Base-by-base conservation (phyloP, 2,329 filamentous ascomycete genomes). In the Aurifilum marmelostoma region DNA sequence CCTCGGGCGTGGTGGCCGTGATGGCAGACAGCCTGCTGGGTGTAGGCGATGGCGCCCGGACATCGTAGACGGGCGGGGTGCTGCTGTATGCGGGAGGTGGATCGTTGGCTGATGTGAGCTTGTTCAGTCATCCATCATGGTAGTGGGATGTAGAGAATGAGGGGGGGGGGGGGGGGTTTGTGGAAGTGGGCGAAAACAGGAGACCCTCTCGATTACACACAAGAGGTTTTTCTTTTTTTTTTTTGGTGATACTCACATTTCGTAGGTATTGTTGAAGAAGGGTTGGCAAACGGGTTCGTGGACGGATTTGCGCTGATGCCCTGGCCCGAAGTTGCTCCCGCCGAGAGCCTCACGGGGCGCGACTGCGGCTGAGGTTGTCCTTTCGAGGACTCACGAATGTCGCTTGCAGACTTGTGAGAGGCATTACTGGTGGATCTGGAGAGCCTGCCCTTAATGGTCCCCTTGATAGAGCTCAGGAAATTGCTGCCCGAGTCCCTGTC, bases 1-100 rank as follows among this genome's bases (percentile, higher is more conserved):
- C 90, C 73, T 93, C 89, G 29, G 80, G 79, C 11, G 77, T 79
- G 8, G 77, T 78, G 71, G 81, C 73, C 58, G 73, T 77, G n/a
- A 76, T 72, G 47, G 72, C 66, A 16, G 73, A 73, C 59, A 70
- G n/a, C 50, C 72, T 61, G 18, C 75, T 77, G 59, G 73, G 73
- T 63, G 68, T 58, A 9, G 73, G 72, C n/a, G 66, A 66, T 63
- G 71, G 63, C 65, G 65, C 63, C 65, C 73, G 67, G 52, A 34
- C 72, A 69, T 56, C 41, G 29, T 32, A 43, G 32, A 41, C 50
- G n/a, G 61, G 60, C 21, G 47, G 59, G 16, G 58, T 66, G 65
- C 34, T 66, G 4, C 58, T 74, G 65, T 81, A 81, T 27, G 80
- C 76, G 5, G 81, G 81, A 29, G 80, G 79, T 7, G 78, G 74